These are phyloP conservation scores for Boletellus sp. DNA, from an alignment of 768 basidiomycete species.

Conservation along the genomic window DNA sequence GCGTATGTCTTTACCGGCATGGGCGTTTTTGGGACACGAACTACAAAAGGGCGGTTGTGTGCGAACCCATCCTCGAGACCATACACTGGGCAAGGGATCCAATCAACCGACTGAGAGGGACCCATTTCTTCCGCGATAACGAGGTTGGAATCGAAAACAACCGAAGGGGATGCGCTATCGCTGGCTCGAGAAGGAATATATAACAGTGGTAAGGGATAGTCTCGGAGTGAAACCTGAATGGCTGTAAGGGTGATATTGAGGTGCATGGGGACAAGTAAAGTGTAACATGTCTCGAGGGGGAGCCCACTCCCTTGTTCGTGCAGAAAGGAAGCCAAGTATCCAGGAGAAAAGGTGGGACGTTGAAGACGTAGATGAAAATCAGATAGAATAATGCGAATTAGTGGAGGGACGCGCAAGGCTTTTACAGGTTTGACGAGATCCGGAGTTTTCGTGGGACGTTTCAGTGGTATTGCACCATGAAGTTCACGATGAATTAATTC, in stretches of 20 bases:
- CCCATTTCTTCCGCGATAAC: conserved; percentile 89
- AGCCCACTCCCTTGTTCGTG: conserved; percentile 63
- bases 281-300: conserved; percentile 67
- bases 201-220: conserved; percentile 87
- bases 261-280: conserved; percentile 80
- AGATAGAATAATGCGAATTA: conserved; percentile 63
- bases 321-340: conserved; percentile 59
- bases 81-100: conserved; percentile 66
- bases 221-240: conserved; percentile 65
- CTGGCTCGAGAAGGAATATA: conserved; percentile 52
- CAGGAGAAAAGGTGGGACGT: conserved; percentile 55
- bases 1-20: conserved; percentile 96
- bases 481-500: conserved; percentile 44
- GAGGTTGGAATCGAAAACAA: conserved; percentile 71
- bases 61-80: conserved; percentile 49
- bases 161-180: conserved; percentile 38
- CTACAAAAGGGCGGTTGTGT: conserved; percentile 49
- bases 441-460: conserved; percentile 33
- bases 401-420: conserved; percentile 47
- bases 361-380: conserved; percentile 55
- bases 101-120: conserved; percentile 58
- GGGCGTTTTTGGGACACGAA: conserved; percentile 81
- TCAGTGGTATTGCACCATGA: conserved; percentile 34
- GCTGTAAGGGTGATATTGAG: conserved; percentile 63
- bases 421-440: conserved; percentile 43